Evolutionary conservation across 768 basidiomycete genomes (phyloP), one percentile per base, ranked within the genome.

Genomic region (Clitopilus passeckerianus): DNA sequence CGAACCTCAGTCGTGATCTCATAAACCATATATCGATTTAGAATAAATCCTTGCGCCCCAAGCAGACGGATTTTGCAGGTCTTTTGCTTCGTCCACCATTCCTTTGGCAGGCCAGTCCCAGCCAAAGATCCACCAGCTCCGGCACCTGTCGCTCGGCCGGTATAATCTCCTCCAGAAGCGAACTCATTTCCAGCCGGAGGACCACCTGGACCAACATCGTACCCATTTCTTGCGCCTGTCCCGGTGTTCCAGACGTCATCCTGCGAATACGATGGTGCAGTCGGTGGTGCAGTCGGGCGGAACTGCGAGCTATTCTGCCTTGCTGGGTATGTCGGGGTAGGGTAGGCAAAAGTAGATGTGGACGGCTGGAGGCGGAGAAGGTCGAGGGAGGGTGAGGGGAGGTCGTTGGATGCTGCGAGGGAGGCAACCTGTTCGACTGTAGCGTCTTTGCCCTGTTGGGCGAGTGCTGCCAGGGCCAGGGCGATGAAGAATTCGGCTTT

Each of bases 401-500:
- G 68, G 14, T 82, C 80, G 15, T 82, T 72, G 56, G 80, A 80
- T 70, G 87, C 83, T 0, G 90, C 90, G 33, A 91, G 75, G 6
- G 84, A 81, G 20, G 91, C 90, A 34, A 93, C 77, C 68, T 87
- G 89, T 68, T 93, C 91, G 50, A 93, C 84, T 71, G 89, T 89
- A 57, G 90, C 76, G 69, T 91, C 91, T 82, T 87, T 86, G 3
- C 86, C 87, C 5, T 84, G 76, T 72, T 98, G 95, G 5, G 91
- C 92, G 4, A 96, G 76, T 1, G 92, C 91, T 50, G 91, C 92
- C 14, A 98, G 79, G 10, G 91, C 93, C 23, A 98, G 73, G 9
- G 93, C 91, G 10, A 95, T 91, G 70, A 91, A 95, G 77, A 96
- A 95, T 68, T 98, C 95, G 59, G 89, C 84, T 64, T 86, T 91